These are phyloP conservation scores for Ochetophila trinervis DNA, from an alignment of 306 rosid species.

Conservation along the genomic window DNA sequence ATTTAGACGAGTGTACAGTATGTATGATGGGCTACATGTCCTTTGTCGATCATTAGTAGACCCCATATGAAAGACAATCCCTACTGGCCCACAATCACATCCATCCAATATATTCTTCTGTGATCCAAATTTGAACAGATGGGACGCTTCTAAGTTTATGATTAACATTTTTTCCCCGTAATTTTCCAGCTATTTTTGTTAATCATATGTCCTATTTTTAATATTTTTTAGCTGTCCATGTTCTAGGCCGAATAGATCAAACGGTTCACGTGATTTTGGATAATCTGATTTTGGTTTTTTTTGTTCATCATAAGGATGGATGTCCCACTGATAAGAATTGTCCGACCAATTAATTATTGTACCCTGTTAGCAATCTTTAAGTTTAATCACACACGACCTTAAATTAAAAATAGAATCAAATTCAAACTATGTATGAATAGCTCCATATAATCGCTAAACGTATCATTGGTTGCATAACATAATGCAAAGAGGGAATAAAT, in stretches of 20 bases:
- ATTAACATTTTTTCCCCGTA: constrained; percentile 29
- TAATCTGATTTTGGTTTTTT: constrained; percentile 20
- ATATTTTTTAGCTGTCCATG: constrained; percentile 38
- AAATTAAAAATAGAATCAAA: not conserved
- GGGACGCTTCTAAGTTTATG: constrained; percentile 33
- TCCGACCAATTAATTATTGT: not conserved
- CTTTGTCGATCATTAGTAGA: constrained; percentile 27
- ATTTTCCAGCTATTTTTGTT: constrained; percentile 28
- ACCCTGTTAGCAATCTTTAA: not conserved
- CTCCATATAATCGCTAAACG: too few relatives aligned
- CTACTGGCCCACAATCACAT: constrained; percentile 35
- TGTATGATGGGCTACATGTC: constrained; percentile 20
- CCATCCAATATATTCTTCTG: constrained; percentile 45
- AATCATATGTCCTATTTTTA: constrained; percentile 9
- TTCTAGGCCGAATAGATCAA: constrained; percentile 30
- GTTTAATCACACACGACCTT: not conserved
- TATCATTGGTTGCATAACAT: too few relatives aligned
- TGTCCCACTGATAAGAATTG: constrained; percentile 1
- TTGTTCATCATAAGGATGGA: not conserved
- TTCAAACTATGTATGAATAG: not conserved
- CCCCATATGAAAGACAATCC: constrained; percentile 34
- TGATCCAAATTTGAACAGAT: constrained; percentile 47
- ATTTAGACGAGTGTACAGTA: constrained; percentile 26
- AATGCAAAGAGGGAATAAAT: too few relatives aligned
- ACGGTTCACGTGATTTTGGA: constrained; percentile 38